Conservation (phyloP, 139 green algal species). For the Coccomyxa sp. region DNA sequence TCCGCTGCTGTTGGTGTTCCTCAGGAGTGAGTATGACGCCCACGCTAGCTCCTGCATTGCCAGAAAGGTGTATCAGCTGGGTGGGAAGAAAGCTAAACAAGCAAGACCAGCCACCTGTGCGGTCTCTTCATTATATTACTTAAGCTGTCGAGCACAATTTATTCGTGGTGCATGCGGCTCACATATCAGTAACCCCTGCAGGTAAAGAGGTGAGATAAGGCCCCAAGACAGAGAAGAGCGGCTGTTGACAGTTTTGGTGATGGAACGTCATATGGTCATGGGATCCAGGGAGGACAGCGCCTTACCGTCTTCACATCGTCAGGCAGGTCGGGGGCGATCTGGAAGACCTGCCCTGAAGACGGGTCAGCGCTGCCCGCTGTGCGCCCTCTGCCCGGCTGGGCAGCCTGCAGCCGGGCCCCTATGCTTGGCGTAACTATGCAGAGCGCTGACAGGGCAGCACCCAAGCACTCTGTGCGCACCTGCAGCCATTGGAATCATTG, state of each 20-base stretch:
- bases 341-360: constrained; percentile 29
- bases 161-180: too few relatives aligned
- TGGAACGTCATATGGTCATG: too few relatives aligned
- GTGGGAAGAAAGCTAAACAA: too few relatives aligned
- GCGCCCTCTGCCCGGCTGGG: constrained; percentile 53
- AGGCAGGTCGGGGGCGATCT: constrained; percentile 16
- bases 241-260: too few relatives aligned
- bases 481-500: constrained; percentile 18
- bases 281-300: too few relatives aligned
- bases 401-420: constrained; percentile 61
- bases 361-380: constrained; percentile 13
- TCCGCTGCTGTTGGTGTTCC: constrained; percentile 79
- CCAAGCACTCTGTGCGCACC: constrained; percentile 62
- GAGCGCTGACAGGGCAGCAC: constrained; percentile 49
- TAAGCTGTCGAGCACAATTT: neutral
- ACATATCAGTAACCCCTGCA: too few relatives aligned
- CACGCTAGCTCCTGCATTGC: constrained; percentile 74
- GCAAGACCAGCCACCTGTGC: too few relatives aligned
- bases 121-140: too few relatives aligned
- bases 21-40: constrained; percentile 73
- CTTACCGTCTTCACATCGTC: constrained; percentile 28
- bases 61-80: too few relatives aligned
- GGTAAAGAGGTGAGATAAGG: neutral
- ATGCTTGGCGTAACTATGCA: constrained; percentile 61
- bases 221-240: too few relatives aligned